These are phyloP conservation scores for Gyromitra esculenta DNA, from an alignment of 2,329 filamentous ascomycete genomes.

Conservation along the genomic window DNA sequence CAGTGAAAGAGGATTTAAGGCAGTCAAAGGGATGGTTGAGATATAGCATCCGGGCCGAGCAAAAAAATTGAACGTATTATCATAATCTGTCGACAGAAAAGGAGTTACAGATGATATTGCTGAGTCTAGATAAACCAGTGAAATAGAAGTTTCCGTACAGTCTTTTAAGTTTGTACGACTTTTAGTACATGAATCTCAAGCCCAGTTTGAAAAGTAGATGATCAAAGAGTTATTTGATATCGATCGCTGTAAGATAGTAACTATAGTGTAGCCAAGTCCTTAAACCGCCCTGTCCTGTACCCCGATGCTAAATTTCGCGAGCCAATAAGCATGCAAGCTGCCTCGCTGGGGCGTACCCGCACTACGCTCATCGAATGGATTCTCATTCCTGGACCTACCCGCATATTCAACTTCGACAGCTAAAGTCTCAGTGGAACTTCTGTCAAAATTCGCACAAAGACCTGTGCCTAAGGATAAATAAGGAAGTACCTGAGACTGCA, in stretches of 20 bases:
- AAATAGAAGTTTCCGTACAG: too few relatives aligned
- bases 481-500: background rate
- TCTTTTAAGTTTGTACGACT: background rate
- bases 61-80: too few relatives aligned
- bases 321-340: background rate
- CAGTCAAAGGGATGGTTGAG: too few relatives aligned
- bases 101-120: too few relatives aligned
- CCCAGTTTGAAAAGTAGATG: background rate
- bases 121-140: too few relatives aligned
- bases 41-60: too few relatives aligned
- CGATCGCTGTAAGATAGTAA: background rate
- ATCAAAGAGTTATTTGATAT: background rate
- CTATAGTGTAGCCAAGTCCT: background rate
- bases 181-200: background rate
- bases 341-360: background rate
- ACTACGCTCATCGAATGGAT: constrained; percentile 1
- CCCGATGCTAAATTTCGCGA: background rate
- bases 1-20: background rate
- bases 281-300: background rate
- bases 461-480: background rate
- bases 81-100: too few relatives aligned
- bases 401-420: background rate
- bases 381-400: background rate
- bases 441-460: constrained; percentile 1
- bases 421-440: background rate